Evolutionary conservation across 73 alveolate species (phyloP).

Genomic region (Durusdinium trenchii): DNA sequence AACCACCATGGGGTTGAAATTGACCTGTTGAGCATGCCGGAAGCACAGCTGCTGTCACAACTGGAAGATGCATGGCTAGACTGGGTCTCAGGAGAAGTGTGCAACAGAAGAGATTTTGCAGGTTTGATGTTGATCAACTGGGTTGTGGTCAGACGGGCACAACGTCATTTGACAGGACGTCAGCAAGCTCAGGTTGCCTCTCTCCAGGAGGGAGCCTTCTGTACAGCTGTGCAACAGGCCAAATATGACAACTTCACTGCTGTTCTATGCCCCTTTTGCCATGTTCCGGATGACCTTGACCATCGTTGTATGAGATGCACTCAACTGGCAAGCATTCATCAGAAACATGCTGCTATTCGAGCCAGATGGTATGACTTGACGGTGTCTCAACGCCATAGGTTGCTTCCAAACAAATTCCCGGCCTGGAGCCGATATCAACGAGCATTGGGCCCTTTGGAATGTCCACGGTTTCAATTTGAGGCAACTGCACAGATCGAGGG

Average conservation of each 20-base stretch:
- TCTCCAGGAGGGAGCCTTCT: not conserved
- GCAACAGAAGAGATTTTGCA: not conserved
- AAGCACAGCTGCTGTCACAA: not conserved
- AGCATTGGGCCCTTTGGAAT: not conserved
- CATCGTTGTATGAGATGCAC: not conserved
- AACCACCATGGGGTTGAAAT: not conserved
- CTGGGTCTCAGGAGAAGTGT: not conserved
- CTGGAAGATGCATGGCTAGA: not conserved
- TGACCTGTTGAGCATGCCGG: not conserved
- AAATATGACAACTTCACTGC: not conserved
- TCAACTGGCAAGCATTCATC: no score
- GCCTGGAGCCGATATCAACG: no score
- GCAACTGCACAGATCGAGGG: not conserved
- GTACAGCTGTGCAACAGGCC: not conserved
- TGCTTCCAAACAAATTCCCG: not conserved
- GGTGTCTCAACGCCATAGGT: not conserved
- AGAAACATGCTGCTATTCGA: not conserved
- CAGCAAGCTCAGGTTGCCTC: not conserved
- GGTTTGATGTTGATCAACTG: not conserved
- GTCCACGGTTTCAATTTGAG: not conserved
- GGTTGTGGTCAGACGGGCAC: not conserved
- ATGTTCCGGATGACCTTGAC: not conserved
- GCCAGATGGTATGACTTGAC: not conserved
- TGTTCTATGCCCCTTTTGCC: not conserved
- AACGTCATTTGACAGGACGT: not conserved